These are phyloP conservation scores for Macadamia tetraphylla DNA, from an alignment of 164 flowering plant species.

Conservation along the genomic window DNA sequence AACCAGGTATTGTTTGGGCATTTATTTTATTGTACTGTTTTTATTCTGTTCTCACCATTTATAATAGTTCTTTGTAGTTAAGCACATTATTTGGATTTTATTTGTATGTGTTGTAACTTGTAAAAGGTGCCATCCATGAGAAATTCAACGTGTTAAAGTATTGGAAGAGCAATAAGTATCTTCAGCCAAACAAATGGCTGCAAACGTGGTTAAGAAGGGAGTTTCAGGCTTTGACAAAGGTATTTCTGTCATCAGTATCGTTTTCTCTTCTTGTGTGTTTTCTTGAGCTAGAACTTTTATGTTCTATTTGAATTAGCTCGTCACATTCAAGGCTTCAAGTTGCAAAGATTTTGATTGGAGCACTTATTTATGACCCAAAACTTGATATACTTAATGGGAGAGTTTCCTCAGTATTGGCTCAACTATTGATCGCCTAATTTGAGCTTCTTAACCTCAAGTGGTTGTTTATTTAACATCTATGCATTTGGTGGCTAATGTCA, in stretches of 20 bases:
- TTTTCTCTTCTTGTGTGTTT: background rate
- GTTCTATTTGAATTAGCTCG: background rate
- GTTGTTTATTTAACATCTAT: too few species aligned
- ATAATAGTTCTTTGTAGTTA: background rate
- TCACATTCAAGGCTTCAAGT: background rate
- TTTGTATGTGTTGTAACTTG: slow-evolving; percentile 15
- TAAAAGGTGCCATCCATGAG: slow-evolving; percentile 41
- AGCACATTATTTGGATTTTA: background rate
- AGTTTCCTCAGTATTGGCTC: too few species aligned
- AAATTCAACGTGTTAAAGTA: slow-evolving; percentile 40
- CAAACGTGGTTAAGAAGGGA: slow-evolving; percentile 74
- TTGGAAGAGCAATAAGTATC: slow-evolving; percentile 64
- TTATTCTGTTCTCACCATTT: background rate
- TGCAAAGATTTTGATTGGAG: background rate
- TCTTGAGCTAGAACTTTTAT: background rate
- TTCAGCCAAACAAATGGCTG: slow-evolving; percentile 57
- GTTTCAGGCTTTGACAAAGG: slow-evolving; percentile 79
- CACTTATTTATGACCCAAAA: background rate
- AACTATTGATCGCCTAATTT: too few species aligned
- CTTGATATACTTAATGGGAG: background rate
- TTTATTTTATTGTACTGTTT: background rate
- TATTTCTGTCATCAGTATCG: slow-evolving; percentile 4
- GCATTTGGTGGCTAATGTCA: too few species aligned
- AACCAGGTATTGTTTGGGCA: slow-evolving; percentile 40
- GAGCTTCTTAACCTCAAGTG: too few species aligned